Base-by-base conservation (phyloP, 1,284 basidiomycete genomes). In the Rhodofomes roseus region DNA sequence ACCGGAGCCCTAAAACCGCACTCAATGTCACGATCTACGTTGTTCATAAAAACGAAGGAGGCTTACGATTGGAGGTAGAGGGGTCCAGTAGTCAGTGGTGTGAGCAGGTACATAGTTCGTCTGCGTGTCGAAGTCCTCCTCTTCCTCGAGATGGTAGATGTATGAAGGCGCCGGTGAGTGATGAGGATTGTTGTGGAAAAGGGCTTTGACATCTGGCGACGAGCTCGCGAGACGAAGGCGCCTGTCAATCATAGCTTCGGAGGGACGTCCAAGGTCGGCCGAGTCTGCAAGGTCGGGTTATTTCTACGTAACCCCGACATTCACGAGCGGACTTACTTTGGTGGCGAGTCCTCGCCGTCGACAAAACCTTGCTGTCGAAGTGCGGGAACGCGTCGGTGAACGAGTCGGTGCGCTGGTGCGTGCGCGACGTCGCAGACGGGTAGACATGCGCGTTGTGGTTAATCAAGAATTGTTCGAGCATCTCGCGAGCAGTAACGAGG, bases 351-450 rank as follows among this genome's bases (percentile, higher is more conserved):
- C 82, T 80, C 36, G 88, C 85, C 22, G 90, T 89, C 1, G 92
- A 89, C 41, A 96, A 79, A 2, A 98, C 86, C 76, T 96, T 97
- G 76, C 92, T 95, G 71, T 97, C 94, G 74, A 98, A 98, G 74
- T 97, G 95, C 36, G 95, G 92, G 80, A 98, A 96, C 1, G 95
- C 92, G 69, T 96, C 93, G 25, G 95, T 90, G 69, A 96, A 96
- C 4, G 93, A 95, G 71, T 98, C 96, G 29, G 90, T 90, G 50
- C 93, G 82, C 74, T 90, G 90, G 71, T 92, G 89, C 2, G 82
- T 84, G 66, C 86, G 84, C 39, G 83, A 82, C 18, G 86, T 89
- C 16, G 86, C 83, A n/a, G 87, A 85, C 23, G 87, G 86, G 70
- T 87, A 90, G 62, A 90, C 83, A 65, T 90, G 86, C 29, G 95